Conservation (phyloP, 2,329 filamentous ascomycete species). For the Penicillium sp. region DNA sequence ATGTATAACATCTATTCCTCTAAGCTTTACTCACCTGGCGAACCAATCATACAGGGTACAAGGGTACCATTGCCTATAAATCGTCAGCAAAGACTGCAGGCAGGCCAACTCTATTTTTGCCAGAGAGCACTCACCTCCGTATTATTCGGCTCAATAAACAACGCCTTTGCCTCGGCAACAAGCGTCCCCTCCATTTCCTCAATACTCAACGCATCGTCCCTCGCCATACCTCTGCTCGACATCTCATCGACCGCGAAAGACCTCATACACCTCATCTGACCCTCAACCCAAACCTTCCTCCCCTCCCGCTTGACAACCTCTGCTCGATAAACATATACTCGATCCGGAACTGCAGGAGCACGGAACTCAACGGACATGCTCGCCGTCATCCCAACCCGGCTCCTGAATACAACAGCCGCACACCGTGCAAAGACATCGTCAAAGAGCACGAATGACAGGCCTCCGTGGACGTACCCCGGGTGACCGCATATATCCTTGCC, state of each 20-base stretch:
- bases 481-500: neutral
- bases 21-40: neutral
- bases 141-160: constrained; percentile 8
- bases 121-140: neutral
- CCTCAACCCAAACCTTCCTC: constrained; percentile 3
- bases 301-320: neutral
- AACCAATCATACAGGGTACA: neutral
- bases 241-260: neutral
- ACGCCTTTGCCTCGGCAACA: constrained; percentile 1
- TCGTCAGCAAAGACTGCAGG: neutral
- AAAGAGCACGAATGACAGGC: constrained; percentile 1
- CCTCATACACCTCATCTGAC: constrained; percentile 9
- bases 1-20: neutral
- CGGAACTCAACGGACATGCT: constrained; percentile 4
- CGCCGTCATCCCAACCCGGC: constrained; percentile 4
- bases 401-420: neutral
- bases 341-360: neutral
- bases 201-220: neutral
- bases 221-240: neutral
- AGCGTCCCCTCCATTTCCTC: constrained; percentile 4
- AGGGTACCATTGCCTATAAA: constrained; percentile 1
- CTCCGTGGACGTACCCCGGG: constrained; percentile 2
- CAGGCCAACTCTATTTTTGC: neutral
- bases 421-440: constrained; percentile 6
- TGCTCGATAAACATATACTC: constrained; percentile 3